Conservation (phyloP, 176 grass and related monocot species). For the Oryza meyeriana region DNA sequence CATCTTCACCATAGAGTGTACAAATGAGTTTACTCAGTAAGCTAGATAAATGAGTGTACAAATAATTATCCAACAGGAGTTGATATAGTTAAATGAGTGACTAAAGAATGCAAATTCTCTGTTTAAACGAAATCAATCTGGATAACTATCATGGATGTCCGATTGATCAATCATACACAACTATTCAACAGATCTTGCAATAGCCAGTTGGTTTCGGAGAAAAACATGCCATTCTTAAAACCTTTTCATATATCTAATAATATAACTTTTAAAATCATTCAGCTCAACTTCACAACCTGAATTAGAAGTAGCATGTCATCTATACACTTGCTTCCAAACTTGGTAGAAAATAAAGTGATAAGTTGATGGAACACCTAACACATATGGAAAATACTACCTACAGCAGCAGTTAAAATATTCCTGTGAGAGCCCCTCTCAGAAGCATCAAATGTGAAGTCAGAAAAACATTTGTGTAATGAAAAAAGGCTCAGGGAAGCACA, state of each 20-base stretch:
- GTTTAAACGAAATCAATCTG: not conserved
- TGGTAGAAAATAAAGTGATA: slow-evolving; percentile 3
- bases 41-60: not conserved
- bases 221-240: not conserved
- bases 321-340: not conserved
- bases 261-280: not conserved
- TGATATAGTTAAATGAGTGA: not conserved
- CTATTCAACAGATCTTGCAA: too few species aligned
- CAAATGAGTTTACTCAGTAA: not conserved
- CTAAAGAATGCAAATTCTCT: not conserved
- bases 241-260: not conserved
- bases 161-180: too few species aligned
- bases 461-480: not conserved
- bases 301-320: not conserved
- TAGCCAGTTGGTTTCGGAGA: not conserved
- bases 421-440: not conserved
- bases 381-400: not conserved
- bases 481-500: not conserved
- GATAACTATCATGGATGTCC: not conserved
- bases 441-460: not conserved
- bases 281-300: not conserved
- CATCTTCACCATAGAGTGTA: not conserved
- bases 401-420: not conserved
- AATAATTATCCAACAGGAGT: not conserved
- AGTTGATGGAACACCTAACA: not conserved